These are phyloP conservation scores for Termitomyces sp. DNA, from an alignment of 768 basidiomycete species.

Conservation along the genomic window DNA sequence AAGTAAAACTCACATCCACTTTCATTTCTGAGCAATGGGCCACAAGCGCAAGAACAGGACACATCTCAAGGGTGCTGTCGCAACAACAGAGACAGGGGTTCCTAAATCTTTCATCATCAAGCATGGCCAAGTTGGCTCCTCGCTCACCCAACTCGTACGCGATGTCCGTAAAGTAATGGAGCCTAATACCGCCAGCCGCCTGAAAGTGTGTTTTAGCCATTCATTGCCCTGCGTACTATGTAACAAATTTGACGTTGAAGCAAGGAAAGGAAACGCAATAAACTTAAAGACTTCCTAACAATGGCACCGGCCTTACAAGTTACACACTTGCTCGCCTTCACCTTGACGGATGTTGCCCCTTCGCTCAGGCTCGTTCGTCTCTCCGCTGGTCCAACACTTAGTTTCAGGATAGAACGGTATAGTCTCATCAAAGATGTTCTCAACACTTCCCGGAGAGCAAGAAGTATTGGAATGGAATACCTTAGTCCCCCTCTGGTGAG, in stretches of 20 bases:
- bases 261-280: constrained; percentile 88
- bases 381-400: constrained; percentile 89
- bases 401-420: constrained; percentile 90
- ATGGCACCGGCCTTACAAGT: constrained; percentile 90
- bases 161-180: constrained; percentile 97
- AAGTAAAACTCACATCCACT: neutral
- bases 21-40: constrained; percentile 43
- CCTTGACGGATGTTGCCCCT: constrained; percentile 80
- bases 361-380: constrained; percentile 84
- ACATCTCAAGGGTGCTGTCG: constrained; percentile 61
- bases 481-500: constrained; percentile 87
- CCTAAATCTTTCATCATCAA: constrained; percentile 98
- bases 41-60: constrained; percentile 78
- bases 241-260: constrained; percentile 5
- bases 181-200: constrained; percentile 91
- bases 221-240: neutral
- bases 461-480: constrained; percentile 84
- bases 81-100: constrained; percentile 27
- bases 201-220: constrained; percentile 54
- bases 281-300: constrained; percentile 89
- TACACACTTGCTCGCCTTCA: constrained; percentile 91
- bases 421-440: constrained; percentile 85
- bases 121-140: constrained; percentile 88
- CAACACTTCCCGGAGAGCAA: constrained; percentile 59
- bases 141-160: constrained; percentile 83